Conservation (phyloP, 805 yeast species). For the Yarrowia phangngaensis region DNA sequence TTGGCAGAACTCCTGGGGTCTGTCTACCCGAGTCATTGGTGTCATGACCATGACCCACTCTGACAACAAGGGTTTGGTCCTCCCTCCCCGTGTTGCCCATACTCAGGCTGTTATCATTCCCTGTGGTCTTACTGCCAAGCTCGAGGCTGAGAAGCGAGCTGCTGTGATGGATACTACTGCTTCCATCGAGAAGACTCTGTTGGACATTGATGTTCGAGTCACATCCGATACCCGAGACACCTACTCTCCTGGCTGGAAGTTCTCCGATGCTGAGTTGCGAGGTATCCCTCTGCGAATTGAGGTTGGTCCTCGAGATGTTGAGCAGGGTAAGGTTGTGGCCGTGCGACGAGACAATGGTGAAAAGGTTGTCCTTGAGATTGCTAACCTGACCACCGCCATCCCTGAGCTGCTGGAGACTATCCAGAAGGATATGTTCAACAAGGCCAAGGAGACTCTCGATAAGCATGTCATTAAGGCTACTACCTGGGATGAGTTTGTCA, state of each 20-base stretch:
- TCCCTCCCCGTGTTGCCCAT: conserved; percentile 96
- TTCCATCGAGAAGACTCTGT: conserved; percentile 60
- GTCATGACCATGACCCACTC: conserved; percentile 99
- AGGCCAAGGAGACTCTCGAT: conserved; percentile 81
- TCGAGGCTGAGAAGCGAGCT: conserved; percentile 69
- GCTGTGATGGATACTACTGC: conserved; percentile 67
- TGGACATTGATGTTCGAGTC: conserved; percentile 63
- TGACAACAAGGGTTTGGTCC: conserved; percentile 95
- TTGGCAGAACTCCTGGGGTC: conserved; percentile 98
- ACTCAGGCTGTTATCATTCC: conserved; percentile 90
- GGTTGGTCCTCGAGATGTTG: conserved; percentile 93
- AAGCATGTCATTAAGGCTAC: conserved; percentile 75
- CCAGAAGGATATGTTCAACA: conserved; percentile 67
- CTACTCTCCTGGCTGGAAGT: conserved; percentile 98
- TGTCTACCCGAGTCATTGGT: conserved; percentile 97
- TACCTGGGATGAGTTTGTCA: conserved; percentile 89
- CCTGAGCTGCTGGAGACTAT: conserved; percentile 77
- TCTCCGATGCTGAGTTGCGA: conserved; percentile 93
- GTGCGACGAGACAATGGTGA: conserved; percentile 90
- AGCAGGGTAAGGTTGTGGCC: conserved; percentile 71
- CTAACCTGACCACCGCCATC: conserved; percentile 59
- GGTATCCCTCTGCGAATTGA: conserved; percentile 94
- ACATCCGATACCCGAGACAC: conserved; percentile 85
- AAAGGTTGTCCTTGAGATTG: conserved; percentile 64
- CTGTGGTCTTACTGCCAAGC: conserved; percentile 87